Base-by-base conservation (phyloP, 371 early-diverging fungal species). In the Circinella minor region DNA sequence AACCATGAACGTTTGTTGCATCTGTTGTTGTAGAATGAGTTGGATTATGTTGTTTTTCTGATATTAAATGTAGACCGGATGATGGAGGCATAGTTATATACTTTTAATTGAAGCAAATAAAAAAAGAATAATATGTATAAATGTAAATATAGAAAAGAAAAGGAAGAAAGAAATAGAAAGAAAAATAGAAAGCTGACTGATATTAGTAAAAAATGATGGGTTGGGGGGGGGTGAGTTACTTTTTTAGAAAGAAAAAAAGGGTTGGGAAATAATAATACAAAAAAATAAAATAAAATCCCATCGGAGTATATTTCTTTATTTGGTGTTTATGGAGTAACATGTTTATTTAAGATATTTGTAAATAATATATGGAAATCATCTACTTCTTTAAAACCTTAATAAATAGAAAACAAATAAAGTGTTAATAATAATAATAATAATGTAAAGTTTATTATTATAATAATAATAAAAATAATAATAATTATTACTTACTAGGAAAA, bases 401-500 rank as follows among this genome's bases (percentile, higher is more conserved):
- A 51, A 15, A n/a, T 2, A 18, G 15, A 36, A 27, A n/a, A 17
- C n/a, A 14, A 18, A 63, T 46, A 62, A 34, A 47, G 46, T 46
- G 20, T 20, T 17, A 63, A 63, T n/a, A 38, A 63, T 20, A 10
- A 46, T 17, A 17, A 47, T 46, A 46, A 43, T 36, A 43, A 17
- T 15, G 46, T 14, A 10, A 37, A 20, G 46, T 14, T 39, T 14
- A 62, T 20, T 1, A 10, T 47, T 38, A 46, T 7, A 46, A 46
- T 9, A n/a, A n/a, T 5, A 47, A 48, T 18, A 49, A 36, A 34
- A 59, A 36, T 55, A 17, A 17, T 43, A 43, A 6, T 43, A 1
- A 11, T 9, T 0, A 51, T 51, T 4, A 68, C 74, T 71, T 76
- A 84, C 84, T 81, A 49, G 85, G 82, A 55, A 85, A 85, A 67